These are phyloP conservation scores for Pachysandra terminalis DNA, from an alignment of 164 flowering plant species.

Conservation along the genomic window DNA sequence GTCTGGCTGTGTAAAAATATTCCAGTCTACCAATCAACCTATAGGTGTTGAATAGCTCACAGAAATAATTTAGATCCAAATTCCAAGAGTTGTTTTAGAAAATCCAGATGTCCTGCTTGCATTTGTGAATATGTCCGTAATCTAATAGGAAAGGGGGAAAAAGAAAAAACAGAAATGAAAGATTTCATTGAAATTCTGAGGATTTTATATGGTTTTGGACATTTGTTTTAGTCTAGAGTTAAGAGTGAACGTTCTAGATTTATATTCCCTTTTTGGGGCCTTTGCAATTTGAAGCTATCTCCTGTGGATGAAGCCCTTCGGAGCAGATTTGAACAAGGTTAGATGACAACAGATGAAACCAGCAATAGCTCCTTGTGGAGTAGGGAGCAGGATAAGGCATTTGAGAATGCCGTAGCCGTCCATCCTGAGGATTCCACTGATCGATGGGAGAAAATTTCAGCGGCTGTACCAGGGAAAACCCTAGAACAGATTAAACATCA, in stretches of 20 bases:
- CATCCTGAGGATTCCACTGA: slow-evolving; percentile 60
- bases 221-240: slow-evolving; percentile 15
- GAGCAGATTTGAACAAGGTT: slow-evolving; percentile 5
- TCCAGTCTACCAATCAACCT: slow-evolving; percentile 18
- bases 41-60: slow-evolving; percentile 14
- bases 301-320: no score
- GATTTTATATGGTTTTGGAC: slow-evolving; percentile 12
- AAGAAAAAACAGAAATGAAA: background rate
- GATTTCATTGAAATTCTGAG: slow-evolving; percentile 4
- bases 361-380: slow-evolving; percentile 58
- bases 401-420: slow-evolving; percentile 77
- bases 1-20: slow-evolving; percentile 11
- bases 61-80: slow-evolving; percentile 25
- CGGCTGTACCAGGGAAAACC: slow-evolving; percentile 72
- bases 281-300: no score
- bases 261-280: slow-evolving; percentile 5
- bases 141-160: background rate
- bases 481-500: slow-evolving; percentile 69
- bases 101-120: background rate
- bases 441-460: slow-evolving; percentile 88
- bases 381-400: slow-evolving; percentile 81
- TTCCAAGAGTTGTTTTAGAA: slow-evolving; percentile 19
- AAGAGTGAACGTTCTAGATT: slow-evolving; percentile 12
- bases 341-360: slow-evolving; percentile 63
- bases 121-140: background rate